Evolutionary conservation across 495 filamentous ascomycete genomes (phyloP), one percentile per base, ranked within the genome.

Genomic region (Aspergillus sparsus): DNA sequence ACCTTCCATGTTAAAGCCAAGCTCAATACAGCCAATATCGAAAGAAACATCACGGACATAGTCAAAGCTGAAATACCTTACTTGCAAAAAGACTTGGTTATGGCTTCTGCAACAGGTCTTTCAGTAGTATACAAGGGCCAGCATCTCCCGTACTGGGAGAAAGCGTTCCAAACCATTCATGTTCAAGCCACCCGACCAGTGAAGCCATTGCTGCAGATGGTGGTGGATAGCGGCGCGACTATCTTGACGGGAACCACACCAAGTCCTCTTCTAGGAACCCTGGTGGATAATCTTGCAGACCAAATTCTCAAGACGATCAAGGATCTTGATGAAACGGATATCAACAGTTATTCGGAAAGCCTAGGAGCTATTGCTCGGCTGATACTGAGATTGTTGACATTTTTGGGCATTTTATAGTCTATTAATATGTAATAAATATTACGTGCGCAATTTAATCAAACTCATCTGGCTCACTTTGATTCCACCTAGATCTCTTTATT

Each of bases 61-160:
- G 13, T 55, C 36, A 18, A 18, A 15, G 39, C 39, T 9, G 53
- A 55, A 21, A 44, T 55, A 13, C 53, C 53, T 0, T 55, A 55
- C 36, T 37, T 55, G 7, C 13, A 44, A 18, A 45, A 55, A 15
- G 53, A 55, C 9, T 34, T 44, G 11, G 18, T 55, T 44, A 41
- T 55, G 16, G 53, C 36, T 37, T 42, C 35, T 18, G 53, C 53
- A 31, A 36, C 53, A n/a, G 53, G 35, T 7, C 13, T 10, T 6
- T 55, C 53, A 37, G 53, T 55, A 13, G 37, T 55, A 1, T 55
- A 55, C 37, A 9, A 55, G 21, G 53, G 53, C 13, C 36, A 42
- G 11, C 53, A 55, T 44, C 37, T 55, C 5, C 53, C 53, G 7
- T 55, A 55, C 37, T 55, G 53, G 53, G 53, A 55, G 10, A 44